Base-by-base conservation (phyloP, 129 eudicot genomes). In the Artemisia argyi region DNA sequence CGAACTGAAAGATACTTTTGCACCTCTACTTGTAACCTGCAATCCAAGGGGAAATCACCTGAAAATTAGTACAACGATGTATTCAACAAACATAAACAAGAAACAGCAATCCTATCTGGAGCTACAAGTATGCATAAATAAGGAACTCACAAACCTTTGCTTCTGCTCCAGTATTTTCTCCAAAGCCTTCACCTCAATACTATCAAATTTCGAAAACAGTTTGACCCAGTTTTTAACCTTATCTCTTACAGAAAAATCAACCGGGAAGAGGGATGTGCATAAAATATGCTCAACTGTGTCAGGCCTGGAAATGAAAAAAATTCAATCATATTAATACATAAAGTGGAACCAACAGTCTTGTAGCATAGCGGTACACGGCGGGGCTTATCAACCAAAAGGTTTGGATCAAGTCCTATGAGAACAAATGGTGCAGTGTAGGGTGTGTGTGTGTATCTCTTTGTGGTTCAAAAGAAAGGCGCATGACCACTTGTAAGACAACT, bases 11-110 rank as follows among this genome's bases (percentile, higher is more conserved):
- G 89, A 81, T 94, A 94, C 79, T 79, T 94, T 65, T 72, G 83
- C 97, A 94, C 73, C 85, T 94, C 99, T 65, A 85, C 84, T 69
- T 88, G 97, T 77, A 86, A 79, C 88, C 99, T 94, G 85, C 85
- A 82, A 76, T 74, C 68, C 58, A 79, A 73, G 57, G 39, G 66
- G 65, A 84, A 79, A 54, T 75, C 63, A 57, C 82, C 82, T 64
- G 71, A 78, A 78, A 74, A 71, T 66, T 75, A 60, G 73, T 58
- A 64, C 73, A 65, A 44, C 56, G 71, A 86, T 53, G 75, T 53
- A 73, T 67, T 63, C 26, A 71, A 71, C 50, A 55, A 50, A 78
- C 53, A 26, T 55, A 78, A 71, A 78, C 11, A 48, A 65, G 78
- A 63, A 51, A 18, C 53, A 64, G 24, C 3, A 55, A 53, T 64